Percentiles rank a stretch among this genome's conserved stretches.
phyloP scores from a whole-genome alignment of 2,329 filamentous ascomycete species.

The Delphinella strobiligena region DNA sequence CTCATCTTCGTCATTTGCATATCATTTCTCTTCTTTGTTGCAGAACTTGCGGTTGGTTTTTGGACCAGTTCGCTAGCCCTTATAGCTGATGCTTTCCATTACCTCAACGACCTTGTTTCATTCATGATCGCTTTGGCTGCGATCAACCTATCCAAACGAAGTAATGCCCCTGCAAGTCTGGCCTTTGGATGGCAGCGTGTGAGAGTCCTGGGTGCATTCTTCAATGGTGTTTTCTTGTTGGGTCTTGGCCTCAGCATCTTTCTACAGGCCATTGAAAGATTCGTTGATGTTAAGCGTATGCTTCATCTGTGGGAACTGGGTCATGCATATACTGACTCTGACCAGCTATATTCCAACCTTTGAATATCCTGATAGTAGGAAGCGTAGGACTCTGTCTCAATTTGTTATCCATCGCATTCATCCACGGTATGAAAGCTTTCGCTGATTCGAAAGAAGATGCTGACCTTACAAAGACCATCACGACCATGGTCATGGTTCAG shows the following conservation, averaged over 20 bases:
- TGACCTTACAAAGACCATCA: constrained; percentile 4
- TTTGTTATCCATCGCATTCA: constrained; percentile 50
- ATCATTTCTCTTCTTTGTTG: constrained; percentile 3
- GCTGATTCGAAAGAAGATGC: background rate
- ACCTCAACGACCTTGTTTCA: constrained; percentile 59
- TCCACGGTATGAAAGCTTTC: constrained; percentile 22
- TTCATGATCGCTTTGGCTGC: constrained; percentile 56
- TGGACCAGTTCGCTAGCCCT: constrained; percentile 60
- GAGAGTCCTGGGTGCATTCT: constrained; percentile 63
- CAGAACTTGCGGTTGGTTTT: constrained; percentile 41
- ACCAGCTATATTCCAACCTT: constrained; percentile 51
- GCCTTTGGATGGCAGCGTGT: constrained; percentile 70
- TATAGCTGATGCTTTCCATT: constrained; percentile 68
- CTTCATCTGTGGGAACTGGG: constrained; percentile 25
- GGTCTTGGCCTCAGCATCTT: constrained; percentile 62
- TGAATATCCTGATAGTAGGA: constrained; percentile 57
- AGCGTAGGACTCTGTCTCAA: constrained; percentile 56
- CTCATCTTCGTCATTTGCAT: constrained; percentile 3
- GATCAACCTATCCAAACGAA: constrained; percentile 47
- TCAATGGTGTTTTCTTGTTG: constrained; percentile 65
- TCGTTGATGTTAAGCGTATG: constrained; percentile 36
- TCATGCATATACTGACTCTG: constrained; percentile 13
- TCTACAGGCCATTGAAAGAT: constrained; percentile 61
- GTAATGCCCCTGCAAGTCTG: constrained; percentile 44
- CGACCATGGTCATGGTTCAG: constrained; percentile 2